Evolutionary conservation across 768 basidiomycete genomes (phyloP).

Genomic region (Suillus luteus): DNA sequence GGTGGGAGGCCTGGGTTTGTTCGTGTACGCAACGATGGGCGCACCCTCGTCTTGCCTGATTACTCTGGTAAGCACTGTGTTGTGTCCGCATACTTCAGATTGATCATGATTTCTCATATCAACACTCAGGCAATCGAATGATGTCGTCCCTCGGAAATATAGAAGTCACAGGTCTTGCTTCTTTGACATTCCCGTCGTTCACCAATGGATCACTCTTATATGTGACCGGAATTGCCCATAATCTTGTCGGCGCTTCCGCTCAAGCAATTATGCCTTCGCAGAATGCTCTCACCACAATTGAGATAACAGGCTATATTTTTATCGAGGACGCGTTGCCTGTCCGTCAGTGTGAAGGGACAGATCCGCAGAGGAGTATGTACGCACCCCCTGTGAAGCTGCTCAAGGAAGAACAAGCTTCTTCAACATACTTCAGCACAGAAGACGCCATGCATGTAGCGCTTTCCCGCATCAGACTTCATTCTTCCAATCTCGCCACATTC

Average conservation of each 20-base stretch:
- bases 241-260: constrained; percentile 43
- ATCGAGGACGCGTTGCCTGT: constrained; percentile 58
- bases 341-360: constrained; percentile 42
- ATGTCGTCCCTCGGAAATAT: constrained; percentile 68
- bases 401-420: constrained; percentile 44
- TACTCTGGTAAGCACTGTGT: constrained; percentile 46
- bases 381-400: constrained; percentile 61
- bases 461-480: constrained; percentile 44
- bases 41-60: constrained; percentile 61
- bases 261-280: constrained; percentile 58
- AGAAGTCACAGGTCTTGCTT: constrained; percentile 57
- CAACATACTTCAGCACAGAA: constrained; percentile 32
- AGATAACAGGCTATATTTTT: constrained; percentile 53
- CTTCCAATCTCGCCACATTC: constrained; percentile 54
- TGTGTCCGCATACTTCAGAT: constrained; percentile 11
- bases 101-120: not conserved
- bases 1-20: constrained; percentile 63
- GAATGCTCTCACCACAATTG: constrained; percentile 50
- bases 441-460: constrained; percentile 32
- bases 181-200: constrained; percentile 57
- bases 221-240: constrained; percentile 58
- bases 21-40: constrained; percentile 54
- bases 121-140: constrained; percentile 53
- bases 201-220: constrained; percentile 61
- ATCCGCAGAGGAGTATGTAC: constrained; percentile 47